Base-by-base conservation (phyloP, 2,329 filamentous ascomycete genomes). In the Hypoxylon sp. region DNA sequence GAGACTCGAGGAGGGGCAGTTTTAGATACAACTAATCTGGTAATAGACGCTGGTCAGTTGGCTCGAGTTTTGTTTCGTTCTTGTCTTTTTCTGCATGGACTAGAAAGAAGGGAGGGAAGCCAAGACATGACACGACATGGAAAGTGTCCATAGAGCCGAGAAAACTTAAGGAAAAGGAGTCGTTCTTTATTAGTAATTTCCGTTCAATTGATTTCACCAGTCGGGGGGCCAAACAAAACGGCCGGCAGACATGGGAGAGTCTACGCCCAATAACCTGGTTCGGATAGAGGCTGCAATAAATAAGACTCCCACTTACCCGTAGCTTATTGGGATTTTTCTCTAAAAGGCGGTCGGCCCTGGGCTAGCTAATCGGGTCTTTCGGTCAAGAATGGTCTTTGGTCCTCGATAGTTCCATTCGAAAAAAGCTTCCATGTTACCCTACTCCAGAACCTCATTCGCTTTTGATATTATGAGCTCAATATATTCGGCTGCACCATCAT, bases 231-330 rank as follows among this genome's bases (percentile, higher is more conserved):
- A 65, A 48, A n/a, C n/a, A 16, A 63, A 52, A 41, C 52, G 59
- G 43, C 32, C 59, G 66, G 37, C 16, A 58, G 32, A 50, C 29
- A 25, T 48, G 51, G 53, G 30, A 63, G 30, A 23, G 19, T 34
- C 19, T 12, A 56, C 39, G 53, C 48, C 66, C 60, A 69, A 67
- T 66, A 52, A 59, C 63, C 60, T 34, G 63, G 63, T 67, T 67
- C 53, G 25, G 61, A 59, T 45, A 61, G 64, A 61, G 23, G 43
- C 43, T 53, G 60, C 32, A 64, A 69, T 69, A 69, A 66, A 55
- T 69, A 69, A 67, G 37, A 66, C 48, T 14, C 37, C 21, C 53
- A 64, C 53, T 60, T 69, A 67, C 34, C 60, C 51, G 32, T 63
- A 46, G 37, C 52, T 51, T 30, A 29, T 32, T 63, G 32, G 45